Evolutionary conservation across 1,284 basidiomycete species (phyloP), one percentile per base, ranked within the genome.

Genomic region (Vanrija pseudolonga): DNA sequence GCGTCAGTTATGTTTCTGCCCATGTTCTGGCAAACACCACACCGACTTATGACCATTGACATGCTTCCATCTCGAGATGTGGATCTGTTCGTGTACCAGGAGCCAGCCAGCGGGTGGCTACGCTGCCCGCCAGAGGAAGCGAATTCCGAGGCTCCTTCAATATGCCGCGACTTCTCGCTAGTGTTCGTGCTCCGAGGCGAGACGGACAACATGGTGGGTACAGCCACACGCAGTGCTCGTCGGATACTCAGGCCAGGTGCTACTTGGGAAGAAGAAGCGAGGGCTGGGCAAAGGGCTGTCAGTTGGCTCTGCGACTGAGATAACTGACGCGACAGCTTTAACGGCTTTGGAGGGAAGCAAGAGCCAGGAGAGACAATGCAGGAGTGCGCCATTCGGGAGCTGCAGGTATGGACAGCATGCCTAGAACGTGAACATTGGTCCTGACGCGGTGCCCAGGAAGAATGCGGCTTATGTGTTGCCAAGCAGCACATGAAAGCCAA

Each of bases 261-360:
- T 88, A 2, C 77, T 89, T 0, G 86, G 87, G 4, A 79, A 80
- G 60, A 89, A 89, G 72, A 87, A 86, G 66, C 78, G 87, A 36
- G 87, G 86, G 1, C 83, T 87, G 63, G 87, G 86, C 3, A 71
- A 77, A 38, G 78, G 80, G 54, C 76, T 82, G 85, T 86, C 60
- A 56, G 83, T 56, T 15, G 3, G 3, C 18, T 11, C 12, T 17
- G 18, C 17, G 12, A 48, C 0, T 0, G 9, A 18, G 47, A 20
- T 12, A 41, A 36, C 44, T 51, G 22, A 40, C 39, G 14, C 39
- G 19, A 32, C 59, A 87, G 85, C 58, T 85, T 80, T 60, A 87
- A 87, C 60, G 86, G 86, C 2, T 89, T 87, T 60, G 87, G 86
- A 6, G 87, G 87, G 3, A 89, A 88, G 69, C 81, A 85, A 2